Evolutionary conservation across 768 basidiomycete genomes (phyloP).

Genomic region (Sporobolomyces pararoseus): DNA sequence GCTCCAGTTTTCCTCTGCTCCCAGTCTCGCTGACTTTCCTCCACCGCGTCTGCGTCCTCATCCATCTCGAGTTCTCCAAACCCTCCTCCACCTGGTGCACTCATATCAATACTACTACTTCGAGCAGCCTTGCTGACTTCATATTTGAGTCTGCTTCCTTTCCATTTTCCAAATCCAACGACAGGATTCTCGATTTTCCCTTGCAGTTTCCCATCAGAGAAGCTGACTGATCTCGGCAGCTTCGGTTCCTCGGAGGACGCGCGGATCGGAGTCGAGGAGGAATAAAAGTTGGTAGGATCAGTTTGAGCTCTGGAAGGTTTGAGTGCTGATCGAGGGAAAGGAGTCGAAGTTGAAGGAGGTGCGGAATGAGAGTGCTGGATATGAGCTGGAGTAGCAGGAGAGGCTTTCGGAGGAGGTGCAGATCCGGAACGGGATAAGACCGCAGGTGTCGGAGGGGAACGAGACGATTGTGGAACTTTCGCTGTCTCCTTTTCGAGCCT

Average conservation of each 20-base stretch:
- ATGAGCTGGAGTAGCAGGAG: constrained; percentile 21
- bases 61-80: constrained; percentile 38
- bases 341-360: background rate
- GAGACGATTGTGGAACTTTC: background rate
- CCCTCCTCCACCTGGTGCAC: background rate
- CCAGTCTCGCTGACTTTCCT: constrained; percentile 67
- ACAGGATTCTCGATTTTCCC: constrained; percentile 67
- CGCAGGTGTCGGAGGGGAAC: background rate
- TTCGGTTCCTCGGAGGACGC: constrained; percentile 34
- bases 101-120: too few relatives aligned
- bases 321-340: constrained; percentile 41
- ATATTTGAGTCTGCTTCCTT: background rate
- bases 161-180: constrained; percentile 48
- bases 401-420: background rate
- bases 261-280: constrained; percentile 22
- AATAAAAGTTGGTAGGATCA: constrained; percentile 48
- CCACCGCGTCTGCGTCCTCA: constrained; percentile 42
- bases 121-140: constrained; percentile 21
- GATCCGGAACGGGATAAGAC: too few relatives aligned
- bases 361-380: background rate
- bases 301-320: constrained; percentile 49
- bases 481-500: background rate
- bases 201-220: constrained; percentile 86
- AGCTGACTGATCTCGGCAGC: constrained; percentile 84
- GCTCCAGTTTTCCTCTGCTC: background rate